Conservation (phyloP, 371 early-diverging fungal species). For the Apophysomyces sp. region DNA sequence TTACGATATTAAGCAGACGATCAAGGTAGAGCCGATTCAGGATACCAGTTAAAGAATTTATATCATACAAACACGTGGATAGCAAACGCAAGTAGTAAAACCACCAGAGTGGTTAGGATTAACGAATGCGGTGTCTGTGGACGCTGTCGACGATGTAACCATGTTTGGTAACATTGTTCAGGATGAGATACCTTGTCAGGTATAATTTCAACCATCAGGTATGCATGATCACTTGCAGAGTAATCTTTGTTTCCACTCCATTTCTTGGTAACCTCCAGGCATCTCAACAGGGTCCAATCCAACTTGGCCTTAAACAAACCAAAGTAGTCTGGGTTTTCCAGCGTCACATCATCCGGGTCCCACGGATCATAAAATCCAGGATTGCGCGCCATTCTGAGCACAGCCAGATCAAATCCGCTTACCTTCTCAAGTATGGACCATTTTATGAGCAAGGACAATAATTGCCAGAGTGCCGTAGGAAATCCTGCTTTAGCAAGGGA, state of each 20-base stretch:
- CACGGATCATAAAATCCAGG: slow-evolving; percentile 82
- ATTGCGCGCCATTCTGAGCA: slow-evolving; percentile 57
- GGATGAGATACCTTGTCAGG: slow-evolving; percentile 19
- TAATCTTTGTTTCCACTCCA: slow-evolving; percentile 68
- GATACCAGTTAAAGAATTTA: no score
- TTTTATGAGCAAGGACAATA: background rate
- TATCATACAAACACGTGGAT: no score
- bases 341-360: slow-evolving; percentile 59
- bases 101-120: background rate
- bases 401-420: slow-evolving; percentile 49
- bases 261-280: slow-evolving; percentile 50
- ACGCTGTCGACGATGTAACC: slow-evolving; percentile 12
- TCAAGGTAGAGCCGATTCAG: no score
- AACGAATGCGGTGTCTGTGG: background rate
- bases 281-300: slow-evolving; percentile 74
- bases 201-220: slow-evolving; percentile 62
- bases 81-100: background rate
- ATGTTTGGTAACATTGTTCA: slow-evolving; percentile 3
- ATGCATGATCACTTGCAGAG: slow-evolving; percentile 73
- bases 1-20: no score
- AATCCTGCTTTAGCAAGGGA: slow-evolving; percentile 42
- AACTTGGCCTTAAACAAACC: slow-evolving; percentile 73
- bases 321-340: slow-evolving; percentile 60
- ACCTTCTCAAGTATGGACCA: slow-evolving; percentile 10
- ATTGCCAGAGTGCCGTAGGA: slow-evolving; percentile 12